Base-by-base conservation (phyloP, 129 eudicot genomes). In the Flaveria sonorensis region DNA sequence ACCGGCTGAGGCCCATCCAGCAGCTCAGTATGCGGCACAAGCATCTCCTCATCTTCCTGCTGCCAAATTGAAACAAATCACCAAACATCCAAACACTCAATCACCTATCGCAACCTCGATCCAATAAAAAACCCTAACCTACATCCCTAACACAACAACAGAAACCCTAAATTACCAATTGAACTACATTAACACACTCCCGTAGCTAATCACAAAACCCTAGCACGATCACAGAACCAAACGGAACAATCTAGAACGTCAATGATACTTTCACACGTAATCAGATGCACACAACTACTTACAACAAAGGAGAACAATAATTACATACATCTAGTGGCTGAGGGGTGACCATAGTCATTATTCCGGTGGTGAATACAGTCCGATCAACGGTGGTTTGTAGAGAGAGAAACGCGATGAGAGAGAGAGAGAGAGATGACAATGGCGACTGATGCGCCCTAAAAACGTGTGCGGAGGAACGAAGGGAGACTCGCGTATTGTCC, bases 11-110 rank as follows among this genome's bases (percentile, higher is more conserved):
- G 88, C 24, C 88, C 93, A 52, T 88, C 93, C 13, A 68, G 77
- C 6, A 82, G 74, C 79, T 90, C 96, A 9, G 86, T 74, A 63
- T 92, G 89, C 3, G 96, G 98, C 88, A 92, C 96, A 36, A 90
- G 82, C 98, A 92, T 92, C 88, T 90, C 98, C 79, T 90, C 96
- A 20, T 93, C 98, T 26, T 93, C 96, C 81, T 90, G 98, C 85
- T 88, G 85, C 36, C 78, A 23, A 63, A 67, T 66, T 28, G 9
- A 77, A 76, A 47, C 43, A 55, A 62, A 30, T 77, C 62, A 57
- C 30, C 46, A 40, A 11, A 48, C 1, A 72, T 47, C 39, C 14
- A 76, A 64, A 36, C 59, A 71, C 11, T 53, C 23, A 23, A 74
- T 47, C 64, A 13, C 12, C 62, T 70, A 10, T 59, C 47, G 21